Percentiles rank a stretch among this genome's conserved stretches.
These are phyloP conservation scores for Stropharia rugosoannulata DNA, from an alignment of 768 basidiomycete genomes.

Conservation along the genomic window DNA sequence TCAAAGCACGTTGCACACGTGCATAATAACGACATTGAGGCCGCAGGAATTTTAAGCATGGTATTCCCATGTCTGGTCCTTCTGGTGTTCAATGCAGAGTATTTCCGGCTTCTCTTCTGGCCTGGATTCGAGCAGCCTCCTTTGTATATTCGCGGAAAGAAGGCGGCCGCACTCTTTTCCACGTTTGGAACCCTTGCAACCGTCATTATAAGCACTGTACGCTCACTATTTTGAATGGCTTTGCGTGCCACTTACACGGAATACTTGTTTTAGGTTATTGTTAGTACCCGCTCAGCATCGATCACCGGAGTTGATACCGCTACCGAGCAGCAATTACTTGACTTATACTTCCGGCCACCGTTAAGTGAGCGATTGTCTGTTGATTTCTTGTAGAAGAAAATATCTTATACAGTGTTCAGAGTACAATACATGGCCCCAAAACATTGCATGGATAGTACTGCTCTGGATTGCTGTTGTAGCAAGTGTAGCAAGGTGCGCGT, in stretches of 20 bases:
- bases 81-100: conserved; percentile 31
- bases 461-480: conserved; percentile 30
- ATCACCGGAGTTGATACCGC: conserved; percentile 26
- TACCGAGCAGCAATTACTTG: conserved; percentile 16
- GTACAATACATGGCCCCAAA: conserved; percentile 30
- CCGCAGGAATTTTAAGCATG: conserved; percentile 28
- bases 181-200: conserved; percentile 26
- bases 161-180: conserved; percentile 17
- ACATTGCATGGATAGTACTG: conserved; percentile 32
- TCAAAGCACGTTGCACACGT: conserved; percentile 23
- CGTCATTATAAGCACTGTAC: conserved; percentile 28
- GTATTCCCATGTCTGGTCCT: conserved; percentile 32
- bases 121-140: conserved; percentile 26
- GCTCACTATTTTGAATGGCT: conserved; percentile 4
- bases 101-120: conserved; percentile 34
- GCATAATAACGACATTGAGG: conserved; percentile 31
- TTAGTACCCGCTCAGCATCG: conserved; percentile 23
- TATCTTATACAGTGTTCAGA: conserved; percentile 11
- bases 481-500: conserved; percentile 24
- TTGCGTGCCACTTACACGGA: background rate
- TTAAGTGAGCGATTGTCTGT: conserved; percentile 17
- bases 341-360: conserved; percentile 27
- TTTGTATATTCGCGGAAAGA: conserved; percentile 25
- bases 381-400: background rate
- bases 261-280: conserved; percentile 21